Percentiles rank a stretch among this genome's conserved stretches.
These are phyloP conservation scores for Mikania micrantha DNA, from an alignment of 129 eudicot species.

Conservation along the genomic window DNA sequence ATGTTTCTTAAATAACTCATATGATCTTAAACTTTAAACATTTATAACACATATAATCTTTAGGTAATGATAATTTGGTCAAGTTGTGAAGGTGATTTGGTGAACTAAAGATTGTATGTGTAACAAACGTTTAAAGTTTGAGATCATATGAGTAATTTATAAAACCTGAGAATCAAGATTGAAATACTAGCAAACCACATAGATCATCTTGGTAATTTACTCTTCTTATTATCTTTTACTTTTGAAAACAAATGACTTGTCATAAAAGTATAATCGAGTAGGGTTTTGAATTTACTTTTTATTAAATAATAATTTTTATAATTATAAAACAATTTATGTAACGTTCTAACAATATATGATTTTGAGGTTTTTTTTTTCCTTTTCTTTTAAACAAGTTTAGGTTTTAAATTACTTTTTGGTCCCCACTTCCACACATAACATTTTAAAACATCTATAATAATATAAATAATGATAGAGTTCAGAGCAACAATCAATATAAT, in stretches of 20 bases:
- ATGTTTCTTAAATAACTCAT: no score
- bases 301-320: background rate
- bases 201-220: no score
- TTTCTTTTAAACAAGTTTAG: background rate
- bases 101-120: no score
- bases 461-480: background rate
- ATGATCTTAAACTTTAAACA: no score
- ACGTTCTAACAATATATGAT: background rate
- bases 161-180: no score
- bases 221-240: background rate
- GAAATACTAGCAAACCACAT: no score
- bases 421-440: slow-evolving; percentile 25
- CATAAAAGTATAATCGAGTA: background rate
- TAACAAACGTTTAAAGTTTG: no score
- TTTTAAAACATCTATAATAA: slow-evolving; percentile 12
- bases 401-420: slow-evolving; percentile 17
- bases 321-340: background rate
- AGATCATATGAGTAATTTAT: no score
- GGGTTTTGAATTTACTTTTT: background rate
- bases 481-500: background rate
- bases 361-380: background rate
- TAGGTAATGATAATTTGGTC: no score
- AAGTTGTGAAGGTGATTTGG: no score
- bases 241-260: background rate
- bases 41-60: no score